Percentiles rank a stretch among this genome's conserved stretches.
Evolutionary conservation across 805 yeast species (phyloP).

Genomic region (Hanseniaspora nectarophila): DNA sequence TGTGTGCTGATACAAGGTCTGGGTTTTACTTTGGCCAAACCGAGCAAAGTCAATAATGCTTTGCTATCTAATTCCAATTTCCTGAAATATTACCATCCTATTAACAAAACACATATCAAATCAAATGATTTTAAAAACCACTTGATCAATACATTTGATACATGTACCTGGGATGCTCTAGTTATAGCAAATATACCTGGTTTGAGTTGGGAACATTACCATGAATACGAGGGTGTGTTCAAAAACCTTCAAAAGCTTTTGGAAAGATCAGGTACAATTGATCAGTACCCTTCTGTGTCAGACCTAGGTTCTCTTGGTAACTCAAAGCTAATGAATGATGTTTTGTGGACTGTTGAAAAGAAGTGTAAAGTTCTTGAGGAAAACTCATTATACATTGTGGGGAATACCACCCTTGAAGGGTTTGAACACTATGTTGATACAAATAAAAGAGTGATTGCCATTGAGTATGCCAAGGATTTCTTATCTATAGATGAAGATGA

Average conservation of each 20-base stretch:
- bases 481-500: conserved; percentile 31
- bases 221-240: not conserved
- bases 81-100: not conserved
- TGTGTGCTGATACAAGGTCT: not conserved
- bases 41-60: conserved; percentile 1
- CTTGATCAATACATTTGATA: not conserved
- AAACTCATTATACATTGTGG: conserved; percentile 17
- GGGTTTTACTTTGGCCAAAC: not conserved
- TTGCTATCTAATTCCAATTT: conserved; percentile 1
- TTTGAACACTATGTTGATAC: conserved; percentile 53
- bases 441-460: conserved; percentile 46
- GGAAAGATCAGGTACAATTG: conserved; percentile 6
- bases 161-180: conserved; percentile 11
- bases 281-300: not conserved
- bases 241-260: not conserved
- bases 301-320: not conserved
- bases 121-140: conserved; percentile 8
- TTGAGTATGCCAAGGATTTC: conserved; percentile 38
- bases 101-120: not conserved
- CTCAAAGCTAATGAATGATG: conserved; percentile 1
- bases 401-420: conserved; percentile 32
- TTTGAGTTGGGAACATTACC: conserved; percentile 3
- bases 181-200: conserved; percentile 3
- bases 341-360: conserved; percentile 13
- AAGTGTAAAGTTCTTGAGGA: conserved; percentile 23